A percentile compares a stretch with the other conserved stretches of the same genome.
phyloP scores from a whole-genome alignment of 1,139 yeast genomes.

The Hyphopichia buzzinii region DNA sequence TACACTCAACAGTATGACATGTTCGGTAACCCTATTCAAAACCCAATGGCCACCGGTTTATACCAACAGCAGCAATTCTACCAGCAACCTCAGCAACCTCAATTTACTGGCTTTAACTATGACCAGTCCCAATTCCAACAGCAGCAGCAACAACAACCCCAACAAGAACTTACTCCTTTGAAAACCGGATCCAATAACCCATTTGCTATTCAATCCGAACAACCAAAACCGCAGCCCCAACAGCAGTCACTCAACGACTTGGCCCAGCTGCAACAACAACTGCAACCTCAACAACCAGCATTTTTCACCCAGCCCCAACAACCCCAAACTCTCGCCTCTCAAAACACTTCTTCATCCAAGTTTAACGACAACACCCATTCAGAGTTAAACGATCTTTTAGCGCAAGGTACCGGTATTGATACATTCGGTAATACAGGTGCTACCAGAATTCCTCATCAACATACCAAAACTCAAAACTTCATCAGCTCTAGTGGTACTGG shows the following conservation, averaged over 20 bases:
- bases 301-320: slow-evolving; percentile 21
- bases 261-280: slow-evolving; percentile 26
- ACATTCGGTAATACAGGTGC: slow-evolving; percentile 96
- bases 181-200: slow-evolving; percentile 90
- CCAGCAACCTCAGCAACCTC: slow-evolving; percentile 34
- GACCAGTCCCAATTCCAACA: slow-evolving; percentile 17
- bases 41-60: slow-evolving; percentile 54
- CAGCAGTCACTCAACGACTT: slow-evolving; percentile 21
- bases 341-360: slow-evolving; percentile 37
- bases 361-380: slow-evolving; percentile 54
- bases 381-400: slow-evolving; percentile 73
- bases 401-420: slow-evolving; percentile 89
- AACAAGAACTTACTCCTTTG: slow-evolving; percentile 51
- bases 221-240: slow-evolving; percentile 22
- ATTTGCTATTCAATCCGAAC: slow-evolving; percentile 55
- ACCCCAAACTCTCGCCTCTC: slow-evolving; percentile 23
- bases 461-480: slow-evolving; percentile 76
- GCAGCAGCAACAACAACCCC: slow-evolving; percentile 39
- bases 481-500: slow-evolving; percentile 91
- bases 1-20: slow-evolving; percentile 52
- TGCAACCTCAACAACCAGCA: slow-evolving; percentile 20
- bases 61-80: slow-evolving; percentile 20
- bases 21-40: slow-evolving; percentile 75
- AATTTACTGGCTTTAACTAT: slow-evolving; percentile 31
- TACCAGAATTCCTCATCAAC: slow-evolving; percentile 88